phyloP scores from a whole-genome alignment of 192 early-diverging fungal genomes.

The Rhizophlyctis rosea region DNA sequence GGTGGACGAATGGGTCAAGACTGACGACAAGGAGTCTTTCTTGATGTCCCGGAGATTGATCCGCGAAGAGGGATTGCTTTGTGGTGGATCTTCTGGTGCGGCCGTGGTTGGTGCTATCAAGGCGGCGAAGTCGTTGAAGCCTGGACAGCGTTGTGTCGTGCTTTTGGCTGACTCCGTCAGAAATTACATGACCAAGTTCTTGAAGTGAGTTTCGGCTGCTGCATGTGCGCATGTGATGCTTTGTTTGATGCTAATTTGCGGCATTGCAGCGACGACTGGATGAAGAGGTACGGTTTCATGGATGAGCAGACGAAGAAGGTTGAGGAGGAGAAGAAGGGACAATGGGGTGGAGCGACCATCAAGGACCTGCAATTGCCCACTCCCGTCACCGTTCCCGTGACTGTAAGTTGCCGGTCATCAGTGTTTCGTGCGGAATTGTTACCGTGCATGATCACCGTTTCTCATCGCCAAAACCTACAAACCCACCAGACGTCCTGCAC shows the following conservation, averaged over 20 bases:
- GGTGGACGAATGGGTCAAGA: conserved; percentile 96
- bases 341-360: conserved; percentile 81
- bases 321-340: conserved; percentile 60
- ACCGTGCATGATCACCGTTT: conserved; percentile 6
- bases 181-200: conserved; percentile 99
- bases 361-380: conserved; percentile 72
- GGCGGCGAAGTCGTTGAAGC: conserved; percentile 78
- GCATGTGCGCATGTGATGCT: no score
- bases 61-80: conserved; percentile 93
- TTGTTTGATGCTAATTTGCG: no score
- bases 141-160: conserved; percentile 89
- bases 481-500: conserved; percentile 60
- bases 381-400: conserved; percentile 82
- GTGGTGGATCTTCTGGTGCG: conserved; percentile 93
- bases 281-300: conserved; percentile 84
- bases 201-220: conserved; percentile 63
- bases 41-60: conserved; percentile 94
- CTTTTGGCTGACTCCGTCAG: conserved; percentile 96
- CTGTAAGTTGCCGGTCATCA: conserved; percentile 38
- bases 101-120: conserved; percentile 85
- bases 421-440: not conserved
- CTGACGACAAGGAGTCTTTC: conserved; percentile 94
- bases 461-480: no score
- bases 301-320: conserved; percentile 68
- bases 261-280: conserved; percentile 81